A percentile compares a stretch with the other conserved stretches of the same genome.
Evolutionary conservation across 192 early-diverging fungal genomes (phyloP).

Genomic region (Coemansia sp.): DNA sequence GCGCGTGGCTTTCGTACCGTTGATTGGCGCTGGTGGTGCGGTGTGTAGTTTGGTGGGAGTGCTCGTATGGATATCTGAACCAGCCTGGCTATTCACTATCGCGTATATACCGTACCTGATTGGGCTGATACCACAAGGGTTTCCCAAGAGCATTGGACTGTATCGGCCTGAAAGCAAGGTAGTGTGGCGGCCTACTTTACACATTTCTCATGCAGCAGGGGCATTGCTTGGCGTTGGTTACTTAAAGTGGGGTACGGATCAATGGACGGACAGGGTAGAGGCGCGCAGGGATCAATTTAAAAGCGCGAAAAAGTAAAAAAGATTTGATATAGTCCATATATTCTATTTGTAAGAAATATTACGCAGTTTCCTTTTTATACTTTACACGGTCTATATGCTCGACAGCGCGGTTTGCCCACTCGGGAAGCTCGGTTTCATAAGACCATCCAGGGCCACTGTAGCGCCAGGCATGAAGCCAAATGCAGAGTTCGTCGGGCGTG

Average conservation of each 20-base stretch:
- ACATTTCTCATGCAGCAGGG: not conserved
- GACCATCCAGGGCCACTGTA: slow-evolving; percentile 76
- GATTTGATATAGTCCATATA: not conserved
- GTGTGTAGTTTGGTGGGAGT: not conserved
- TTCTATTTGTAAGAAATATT: not conserved
- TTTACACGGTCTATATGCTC: slow-evolving; percentile 45
- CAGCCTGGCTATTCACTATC: not conserved
- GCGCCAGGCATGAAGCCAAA: slow-evolving; percentile 92
- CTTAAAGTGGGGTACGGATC: not conserved
- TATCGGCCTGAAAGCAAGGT: not conserved
- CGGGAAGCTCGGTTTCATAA: slow-evolving; percentile 79
- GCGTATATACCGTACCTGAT: not conserved
- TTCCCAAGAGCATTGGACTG: not conserved
- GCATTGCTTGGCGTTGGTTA: not conserved
- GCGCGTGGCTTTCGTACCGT: not conserved
- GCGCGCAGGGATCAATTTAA: not conserved
- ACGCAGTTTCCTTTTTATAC: slow-evolving; percentile 3
- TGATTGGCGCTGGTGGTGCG: not conserved
- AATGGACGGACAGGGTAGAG: not conserved
- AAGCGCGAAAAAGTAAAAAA: not conserved
- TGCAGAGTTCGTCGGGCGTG: slow-evolving; percentile 70
- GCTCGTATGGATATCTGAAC: not conserved
- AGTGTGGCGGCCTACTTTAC: not conserved
- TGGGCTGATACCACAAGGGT: not conserved
- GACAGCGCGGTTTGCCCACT: slow-evolving; percentile 73